These are phyloP conservation scores for Hypholoma sublateritium DNA, from an alignment of 768 basidiomycete genomes.

Conservation along the genomic window DNA sequence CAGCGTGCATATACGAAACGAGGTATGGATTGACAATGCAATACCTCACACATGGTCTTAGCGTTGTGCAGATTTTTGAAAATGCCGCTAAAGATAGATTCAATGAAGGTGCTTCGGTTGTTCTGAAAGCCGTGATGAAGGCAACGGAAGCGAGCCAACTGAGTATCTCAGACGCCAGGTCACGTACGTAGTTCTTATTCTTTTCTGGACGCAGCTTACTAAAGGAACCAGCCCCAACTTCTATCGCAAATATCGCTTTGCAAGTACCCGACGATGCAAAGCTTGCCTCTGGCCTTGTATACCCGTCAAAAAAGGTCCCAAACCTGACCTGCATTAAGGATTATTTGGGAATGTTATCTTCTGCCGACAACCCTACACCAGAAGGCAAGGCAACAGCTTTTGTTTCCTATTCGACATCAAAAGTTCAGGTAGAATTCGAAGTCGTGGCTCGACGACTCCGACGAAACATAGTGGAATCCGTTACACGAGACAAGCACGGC, in stretches of 20 bases:
- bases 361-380: slow-evolving; percentile 79
- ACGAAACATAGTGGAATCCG: slow-evolving; percentile 70
- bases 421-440: slow-evolving; percentile 81
- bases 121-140: slow-evolving; percentile 71
- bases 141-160: slow-evolving; percentile 66
- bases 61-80: slow-evolving; percentile 65
- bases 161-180: slow-evolving; percentile 57
- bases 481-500: slow-evolving; percentile 82
- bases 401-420: slow-evolving; percentile 66
- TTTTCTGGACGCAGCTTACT: not conserved
- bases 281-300: slow-evolving; percentile 62
- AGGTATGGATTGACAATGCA: slow-evolving; percentile 40
- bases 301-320: slow-evolving; percentile 54
- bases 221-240: slow-evolving; percentile 55
- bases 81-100: slow-evolving; percentile 76
- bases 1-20: slow-evolving; percentile 83
- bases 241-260: slow-evolving; percentile 61
- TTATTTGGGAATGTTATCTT: slow-evolving; percentile 78
- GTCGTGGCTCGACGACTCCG: slow-evolving; percentile 66
- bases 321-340: slow-evolving; percentile 67
- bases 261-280: slow-evolving; percentile 63
- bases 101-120: slow-evolving; percentile 70
- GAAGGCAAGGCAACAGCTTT: slow-evolving; percentile 71
- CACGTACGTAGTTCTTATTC: slow-evolving; percentile 42
- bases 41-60: slow-evolving; percentile 8